Evolutionary conservation across 2,329 filamentous ascomycete species (phyloP).

Genomic region (Penicillium paneum): DNA sequence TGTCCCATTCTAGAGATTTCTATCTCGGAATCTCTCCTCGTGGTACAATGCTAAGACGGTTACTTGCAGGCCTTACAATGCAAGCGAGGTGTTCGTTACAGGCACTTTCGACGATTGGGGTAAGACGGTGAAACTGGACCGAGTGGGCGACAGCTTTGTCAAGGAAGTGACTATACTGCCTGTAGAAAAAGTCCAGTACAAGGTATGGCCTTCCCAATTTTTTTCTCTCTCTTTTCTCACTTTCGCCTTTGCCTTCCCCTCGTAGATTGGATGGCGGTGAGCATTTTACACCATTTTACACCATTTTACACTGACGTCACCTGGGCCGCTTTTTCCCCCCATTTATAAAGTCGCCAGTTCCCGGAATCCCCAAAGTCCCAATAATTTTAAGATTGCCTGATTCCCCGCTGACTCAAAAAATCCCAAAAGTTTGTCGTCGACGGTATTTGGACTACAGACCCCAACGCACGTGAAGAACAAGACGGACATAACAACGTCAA

Average conservation of each 20-base stretch:
- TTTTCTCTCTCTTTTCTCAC: neutral
- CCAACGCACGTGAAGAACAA: constrained; percentile 73
- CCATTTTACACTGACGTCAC: constrained; percentile 25
- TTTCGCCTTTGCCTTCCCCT: neutral
- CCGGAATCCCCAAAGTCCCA: neutral
- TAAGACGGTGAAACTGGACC: constrained; percentile 79
- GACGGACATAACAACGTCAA: constrained; percentile 84
- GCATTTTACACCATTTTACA: too few relatives aligned
- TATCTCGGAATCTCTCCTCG: neutral
- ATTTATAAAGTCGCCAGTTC: constrained; percentile 19
- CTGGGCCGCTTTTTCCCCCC: constrained; percentile 11
- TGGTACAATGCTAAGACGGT: constrained; percentile 30
- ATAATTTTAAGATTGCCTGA: neutral
- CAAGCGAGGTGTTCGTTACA: constrained; percentile 86
- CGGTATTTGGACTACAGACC: constrained; percentile 82
- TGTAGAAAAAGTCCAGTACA: constrained; percentile 81
- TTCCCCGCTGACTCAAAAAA: constrained; percentile 10
- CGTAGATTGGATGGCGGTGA: constrained; percentile 21
- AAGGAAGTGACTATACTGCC: constrained; percentile 73
- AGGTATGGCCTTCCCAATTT: constrained; percentile 60
- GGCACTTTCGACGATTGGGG: constrained; percentile 94
- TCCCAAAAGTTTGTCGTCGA: constrained; percentile 81
- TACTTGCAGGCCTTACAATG: constrained; percentile 69
- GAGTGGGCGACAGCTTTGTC: constrained; percentile 67
- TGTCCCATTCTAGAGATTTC: neutral